phyloP scores from a whole-genome alignment of 2,329 filamentous ascomycete genomes.

The Microthyrium microscopicum region DNA sequence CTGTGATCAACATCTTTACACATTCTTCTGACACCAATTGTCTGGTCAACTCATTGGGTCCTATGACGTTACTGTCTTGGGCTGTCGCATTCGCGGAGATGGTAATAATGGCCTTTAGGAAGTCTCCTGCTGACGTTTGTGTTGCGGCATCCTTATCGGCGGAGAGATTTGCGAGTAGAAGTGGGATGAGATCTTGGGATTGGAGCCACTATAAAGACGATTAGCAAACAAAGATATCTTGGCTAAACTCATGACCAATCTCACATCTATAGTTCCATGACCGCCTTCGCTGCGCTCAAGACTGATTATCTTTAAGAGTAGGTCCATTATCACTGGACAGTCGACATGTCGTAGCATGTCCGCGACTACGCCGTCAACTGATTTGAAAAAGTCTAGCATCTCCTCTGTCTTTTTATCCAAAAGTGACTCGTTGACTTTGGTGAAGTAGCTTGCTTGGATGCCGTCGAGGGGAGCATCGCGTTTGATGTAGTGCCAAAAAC shows the following conservation, averaged over 20 bases:
- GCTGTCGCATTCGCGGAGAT: slow-evolving; percentile 97
- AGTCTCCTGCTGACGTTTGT: slow-evolving; percentile 92
- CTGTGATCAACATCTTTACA: slow-evolving; percentile 66
- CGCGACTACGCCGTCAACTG: slow-evolving; percentile 62
- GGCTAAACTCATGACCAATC: slow-evolving; percentile 15
- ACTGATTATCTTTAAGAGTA: slow-evolving; percentile 91
- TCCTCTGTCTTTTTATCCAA: slow-evolving; percentile 97
- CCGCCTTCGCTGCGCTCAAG: slow-evolving; percentile 84
- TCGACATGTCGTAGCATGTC: slow-evolving; percentile 88
- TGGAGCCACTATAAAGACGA: slow-evolving; percentile 64
- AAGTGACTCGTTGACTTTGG: slow-evolving; percentile 94
- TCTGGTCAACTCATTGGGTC: slow-evolving; percentile 87
- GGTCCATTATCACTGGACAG: slow-evolving; percentile 95
- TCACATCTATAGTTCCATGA: slow-evolving; percentile 81
- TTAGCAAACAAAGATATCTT: slow-evolving; percentile 5
- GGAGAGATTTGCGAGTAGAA: slow-evolving; percentile 70
- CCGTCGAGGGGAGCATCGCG: slow-evolving; percentile 75
- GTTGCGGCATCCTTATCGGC: slow-evolving; percentile 76
- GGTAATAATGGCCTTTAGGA: slow-evolving; percentile 96
- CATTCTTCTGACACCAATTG: slow-evolving; percentile 81
- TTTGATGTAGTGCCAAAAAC: slow-evolving; percentile 85
- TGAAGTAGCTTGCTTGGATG: slow-evolving; percentile 92
- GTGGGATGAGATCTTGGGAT: slow-evolving; percentile 72
- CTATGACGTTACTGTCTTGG: slow-evolving; percentile 97
- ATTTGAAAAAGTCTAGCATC: slow-evolving; percentile 83